Base-by-base conservation (phyloP, 2,329 filamentous ascomycete genomes). In the Fusarium nisikadoi region DNA sequence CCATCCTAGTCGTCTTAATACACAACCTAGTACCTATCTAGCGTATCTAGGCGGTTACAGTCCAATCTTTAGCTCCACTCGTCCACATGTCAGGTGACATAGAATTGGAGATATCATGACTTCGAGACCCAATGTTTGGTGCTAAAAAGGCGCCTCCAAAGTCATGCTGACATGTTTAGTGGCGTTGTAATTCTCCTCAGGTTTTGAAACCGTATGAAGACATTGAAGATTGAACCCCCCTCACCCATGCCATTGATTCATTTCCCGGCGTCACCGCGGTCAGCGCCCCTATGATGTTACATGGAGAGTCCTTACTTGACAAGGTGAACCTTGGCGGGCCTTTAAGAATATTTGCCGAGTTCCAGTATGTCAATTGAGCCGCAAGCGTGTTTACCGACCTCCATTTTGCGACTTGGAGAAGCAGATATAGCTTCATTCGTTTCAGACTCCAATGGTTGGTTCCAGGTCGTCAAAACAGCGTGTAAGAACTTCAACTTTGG, bases 161-260 rank as follows among this genome's bases (percentile, higher is more conserved):
- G 45, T 59, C 71, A 74, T 65, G 70, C 68, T 72, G 66, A 64
- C 61, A 73, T 59, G 39, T 50, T 52, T 53, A 33, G 70, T 76
- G 75, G 75, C 75, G 73, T 65, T 55, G 74, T 45, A 50, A 65
- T 39, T 68, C 54, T 39, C 36, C 50, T 53, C 19, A 65, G 62
- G 38, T 60, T 65, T 66, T 66, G 41, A 65, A 72, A 63, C 62
- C 67, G 64, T 58, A 62, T 71, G 54, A 62, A 52, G 33, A 62
- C 57, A 53, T 65, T 65, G 69, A 59, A 68, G 68, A 68, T 68
- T 63, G 35, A 52, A 45, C 36, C 41, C 36, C 33, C 53, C 41
- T 25, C 39, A 43, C 25, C 35, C 43, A 46, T 36, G 25, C 9
- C 25, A 42, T 49, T 60, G 56, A 58, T 62, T 55, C 60, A 49